Conservation (phyloP, 345 rosid genomes). For the Psidium friedrichsthalianum region DNA sequence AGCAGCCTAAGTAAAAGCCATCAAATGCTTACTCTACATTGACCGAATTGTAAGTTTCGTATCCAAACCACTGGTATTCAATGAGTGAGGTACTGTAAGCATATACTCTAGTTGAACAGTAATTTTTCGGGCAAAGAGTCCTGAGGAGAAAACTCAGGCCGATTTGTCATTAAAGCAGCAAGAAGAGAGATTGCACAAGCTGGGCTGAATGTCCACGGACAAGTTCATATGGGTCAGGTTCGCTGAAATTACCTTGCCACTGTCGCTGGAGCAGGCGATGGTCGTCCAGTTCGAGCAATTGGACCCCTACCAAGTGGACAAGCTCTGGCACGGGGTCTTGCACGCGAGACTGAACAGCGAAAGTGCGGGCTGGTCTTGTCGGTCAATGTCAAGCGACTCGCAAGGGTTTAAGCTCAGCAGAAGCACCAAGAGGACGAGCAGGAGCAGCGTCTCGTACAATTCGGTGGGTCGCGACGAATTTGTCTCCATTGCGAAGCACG, state of each 20-base stretch:
- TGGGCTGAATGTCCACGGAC: slow-evolving; percentile 49
- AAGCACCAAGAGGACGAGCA: slow-evolving; percentile 13
- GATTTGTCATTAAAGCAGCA: not conserved
- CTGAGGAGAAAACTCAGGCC: not conserved
- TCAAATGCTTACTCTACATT: not conserved
- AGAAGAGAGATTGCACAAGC: slow-evolving; percentile 42
- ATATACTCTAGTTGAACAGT: not conserved
- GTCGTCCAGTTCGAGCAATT: slow-evolving; percentile 76
- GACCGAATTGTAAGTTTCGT: not conserved
- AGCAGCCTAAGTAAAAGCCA: not conserved
- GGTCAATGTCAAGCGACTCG: slow-evolving; percentile 33
- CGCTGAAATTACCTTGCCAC: slow-evolving; percentile 49
- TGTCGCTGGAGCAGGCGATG: slow-evolving; percentile 35
- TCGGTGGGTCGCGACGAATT: not conserved
- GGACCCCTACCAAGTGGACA: slow-evolving; percentile 57
- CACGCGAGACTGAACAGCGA: slow-evolving; percentile 35
- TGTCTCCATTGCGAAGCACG: not conserved
- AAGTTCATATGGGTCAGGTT: slow-evolving; percentile 41
- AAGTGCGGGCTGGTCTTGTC: slow-evolving; percentile 47
- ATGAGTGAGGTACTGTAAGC: not conserved
- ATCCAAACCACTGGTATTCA: not conserved
- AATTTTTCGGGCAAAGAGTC: not conserved
- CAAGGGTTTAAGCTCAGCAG: slow-evolving; percentile 21
- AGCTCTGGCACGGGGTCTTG: slow-evolving; percentile 48
- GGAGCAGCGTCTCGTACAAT: not conserved